A percentile compares a stretch with the other conserved stretches of the same genome.
These are phyloP conservation scores for Ammopiptanthus mongolicus DNA, from an alignment of 306 rosid genomes.

Conservation along the genomic window DNA sequence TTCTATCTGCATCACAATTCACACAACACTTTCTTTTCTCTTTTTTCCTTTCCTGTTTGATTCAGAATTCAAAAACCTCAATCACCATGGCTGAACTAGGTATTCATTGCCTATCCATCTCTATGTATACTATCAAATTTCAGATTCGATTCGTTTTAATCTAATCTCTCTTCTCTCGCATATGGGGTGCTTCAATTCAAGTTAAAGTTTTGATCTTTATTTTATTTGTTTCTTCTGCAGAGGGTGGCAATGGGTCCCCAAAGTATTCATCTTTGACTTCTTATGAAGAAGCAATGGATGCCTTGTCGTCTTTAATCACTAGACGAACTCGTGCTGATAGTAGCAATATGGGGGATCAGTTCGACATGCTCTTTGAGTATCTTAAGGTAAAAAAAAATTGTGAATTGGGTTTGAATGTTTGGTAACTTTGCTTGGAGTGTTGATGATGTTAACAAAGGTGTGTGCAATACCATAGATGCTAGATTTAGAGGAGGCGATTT, in stretches of 20 bases:
- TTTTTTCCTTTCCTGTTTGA: neutral
- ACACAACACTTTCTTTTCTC: neutral
- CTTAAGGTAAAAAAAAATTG: constrained; percentile 45
- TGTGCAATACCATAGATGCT: constrained; percentile 49
- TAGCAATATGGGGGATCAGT: constrained; percentile 73
- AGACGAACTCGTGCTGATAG: constrained; percentile 81
- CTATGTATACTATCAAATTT: neutral
- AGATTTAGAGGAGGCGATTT: constrained; percentile 79
- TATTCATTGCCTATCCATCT: neutral
- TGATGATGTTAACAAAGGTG: neutral
- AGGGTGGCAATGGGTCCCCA: constrained; percentile 41
- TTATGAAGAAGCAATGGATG: constrained; percentile 84
- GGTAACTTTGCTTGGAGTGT: constrained; percentile 6
- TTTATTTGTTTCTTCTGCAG: neutral
- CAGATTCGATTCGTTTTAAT: neutral
- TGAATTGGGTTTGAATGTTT: neutral
- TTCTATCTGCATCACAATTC: neutral
- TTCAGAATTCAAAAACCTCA: constrained; percentile 29
- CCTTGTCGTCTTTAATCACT: constrained; percentile 75
- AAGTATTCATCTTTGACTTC: constrained; percentile 33
- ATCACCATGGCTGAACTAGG: constrained; percentile 51
- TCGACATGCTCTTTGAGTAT: constrained; percentile 58
- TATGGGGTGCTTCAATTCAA: neutral
- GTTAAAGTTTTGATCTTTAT: constrained; percentile 8
- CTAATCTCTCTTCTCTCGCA: neutral